Conservation (phyloP, 1,284 basidiomycete species). For the Hortiboletus rubellus region DNA sequence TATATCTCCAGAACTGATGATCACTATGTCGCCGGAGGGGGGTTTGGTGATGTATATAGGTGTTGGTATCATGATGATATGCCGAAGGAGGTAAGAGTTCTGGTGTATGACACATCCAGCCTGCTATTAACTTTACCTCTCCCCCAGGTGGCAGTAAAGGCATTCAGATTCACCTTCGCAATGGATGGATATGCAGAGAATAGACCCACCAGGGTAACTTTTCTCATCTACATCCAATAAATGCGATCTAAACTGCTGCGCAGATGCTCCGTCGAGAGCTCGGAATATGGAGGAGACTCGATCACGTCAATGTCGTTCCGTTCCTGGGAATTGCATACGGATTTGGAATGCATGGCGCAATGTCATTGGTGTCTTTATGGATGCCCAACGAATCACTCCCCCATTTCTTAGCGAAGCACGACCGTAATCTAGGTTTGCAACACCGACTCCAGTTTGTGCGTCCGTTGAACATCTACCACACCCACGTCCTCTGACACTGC, state of each 20-base stretch:
- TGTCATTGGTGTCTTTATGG: conserved; percentile 22
- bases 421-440: not conserved
- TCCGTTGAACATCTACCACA: fast-evolving
- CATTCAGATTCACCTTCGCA: conserved; percentile 2
- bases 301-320: conserved; percentile 18
- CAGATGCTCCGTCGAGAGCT: conserved; percentile 22
- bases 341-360: conserved; percentile 14
- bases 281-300: conserved; percentile 23
- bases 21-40: no score
- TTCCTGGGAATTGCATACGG: conserved; percentile 18
- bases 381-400: conserved; percentile 17
- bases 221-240: no score
- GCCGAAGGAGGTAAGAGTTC: not conserved
- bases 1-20: no score
- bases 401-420: conserved; percentile 5
- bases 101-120: not conserved
- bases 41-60: no score
- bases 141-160: conserved; percentile 23
- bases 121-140: not conserved
- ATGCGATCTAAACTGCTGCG: not conserved
- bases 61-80: no score
- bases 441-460: conserved; percentile 17
- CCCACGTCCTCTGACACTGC: not conserved
- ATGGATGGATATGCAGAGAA: not conserved
- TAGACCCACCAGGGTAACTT: not conserved